Evolutionary conservation across 164 flowering plant genomes (phyloP).

Genomic region (Piper longum): DNA sequence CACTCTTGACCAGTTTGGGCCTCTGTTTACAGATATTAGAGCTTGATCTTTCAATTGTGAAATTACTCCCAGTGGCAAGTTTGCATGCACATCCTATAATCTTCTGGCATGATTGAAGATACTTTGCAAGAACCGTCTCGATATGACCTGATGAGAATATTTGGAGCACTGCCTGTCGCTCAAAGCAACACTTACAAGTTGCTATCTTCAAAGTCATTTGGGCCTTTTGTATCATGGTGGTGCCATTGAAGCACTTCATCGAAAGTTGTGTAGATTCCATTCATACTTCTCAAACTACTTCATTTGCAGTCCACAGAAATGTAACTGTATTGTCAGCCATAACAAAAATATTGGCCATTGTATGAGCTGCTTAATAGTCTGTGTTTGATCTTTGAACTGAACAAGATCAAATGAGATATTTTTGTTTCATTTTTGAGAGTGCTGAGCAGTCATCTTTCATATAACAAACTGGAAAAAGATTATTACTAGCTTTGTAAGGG

Average conservation of each 20-base stretch:
- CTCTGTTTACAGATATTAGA: not conserved
- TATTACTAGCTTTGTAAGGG: too few relatives aligned
- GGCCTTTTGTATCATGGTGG: slow-evolving; percentile 96
- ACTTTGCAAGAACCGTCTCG: slow-evolving; percentile 19
- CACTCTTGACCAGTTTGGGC: not conserved
- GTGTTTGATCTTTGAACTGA: not conserved
- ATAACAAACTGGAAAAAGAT: too few relatives aligned
- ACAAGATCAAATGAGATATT: not conserved
- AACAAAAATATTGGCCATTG: not conserved
- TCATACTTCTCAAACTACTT: not conserved
- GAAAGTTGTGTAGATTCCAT: slow-evolving; percentile 34
- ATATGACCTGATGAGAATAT: slow-evolving; percentile 39
- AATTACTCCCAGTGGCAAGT: not conserved
- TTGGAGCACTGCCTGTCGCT: slow-evolving; percentile 71
- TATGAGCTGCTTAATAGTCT: not conserved
- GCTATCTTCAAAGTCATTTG: slow-evolving; percentile 49
- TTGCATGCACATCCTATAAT: slow-evolving; percentile 56
- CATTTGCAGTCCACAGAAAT: not conserved
- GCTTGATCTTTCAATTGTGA: too few relatives aligned
- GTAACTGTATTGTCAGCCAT: not conserved
- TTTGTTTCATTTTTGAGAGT: too few relatives aligned
- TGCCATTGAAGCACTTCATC: slow-evolving; percentile 89
- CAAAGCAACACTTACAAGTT: slow-evolving; percentile 54
- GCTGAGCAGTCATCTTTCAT: not conserved
- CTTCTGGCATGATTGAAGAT: slow-evolving; percentile 12